phyloP scores from a whole-genome alignment of 225 moss, liverwort and hornwort genomes.

The Pleurozium schreberi region DNA sequence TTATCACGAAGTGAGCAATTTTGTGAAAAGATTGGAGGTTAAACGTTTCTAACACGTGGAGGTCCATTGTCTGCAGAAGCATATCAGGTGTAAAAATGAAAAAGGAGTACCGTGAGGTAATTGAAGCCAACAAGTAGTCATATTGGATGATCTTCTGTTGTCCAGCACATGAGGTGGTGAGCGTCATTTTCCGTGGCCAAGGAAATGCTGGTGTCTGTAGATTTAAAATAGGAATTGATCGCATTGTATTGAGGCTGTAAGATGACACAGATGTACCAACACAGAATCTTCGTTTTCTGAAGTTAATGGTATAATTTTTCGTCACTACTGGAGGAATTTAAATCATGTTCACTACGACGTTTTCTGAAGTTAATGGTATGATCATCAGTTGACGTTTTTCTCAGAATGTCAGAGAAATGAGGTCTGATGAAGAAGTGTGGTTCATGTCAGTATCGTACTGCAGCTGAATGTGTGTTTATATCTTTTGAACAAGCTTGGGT shows the following conservation, averaged over 20 bases:
- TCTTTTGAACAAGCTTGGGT: not conserved
- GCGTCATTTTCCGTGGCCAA: not conserved
- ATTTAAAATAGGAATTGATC: not conserved
- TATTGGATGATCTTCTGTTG: not conserved
- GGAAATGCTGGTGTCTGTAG: slow-evolving; percentile 7
- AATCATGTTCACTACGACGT: not conserved
- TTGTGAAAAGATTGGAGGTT: not conserved
- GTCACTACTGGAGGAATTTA: not conserved
- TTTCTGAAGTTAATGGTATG: no score
- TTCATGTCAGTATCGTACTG: not conserved
- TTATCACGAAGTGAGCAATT: not conserved
- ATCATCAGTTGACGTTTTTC: not conserved
- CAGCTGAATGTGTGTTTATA: not conserved
- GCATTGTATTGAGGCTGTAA: slow-evolving; percentile 7
- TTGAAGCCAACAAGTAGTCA: slow-evolving; percentile 59
- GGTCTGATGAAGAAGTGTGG: not conserved
- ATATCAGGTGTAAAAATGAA: slow-evolving; percentile 97
- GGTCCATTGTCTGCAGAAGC: slow-evolving; percentile 31
- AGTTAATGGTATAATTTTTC: not conserved
- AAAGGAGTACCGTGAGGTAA: slow-evolving; percentile 84
- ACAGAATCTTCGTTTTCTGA: slow-evolving; percentile 9
- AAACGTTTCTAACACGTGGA: not conserved
- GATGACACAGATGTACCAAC: slow-evolving; percentile 6
- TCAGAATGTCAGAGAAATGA: not conserved
- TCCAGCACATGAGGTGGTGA: not conserved